Conservation (phyloP, 2,329 filamentous ascomycete species). For the Xylaria sp. region DNA sequence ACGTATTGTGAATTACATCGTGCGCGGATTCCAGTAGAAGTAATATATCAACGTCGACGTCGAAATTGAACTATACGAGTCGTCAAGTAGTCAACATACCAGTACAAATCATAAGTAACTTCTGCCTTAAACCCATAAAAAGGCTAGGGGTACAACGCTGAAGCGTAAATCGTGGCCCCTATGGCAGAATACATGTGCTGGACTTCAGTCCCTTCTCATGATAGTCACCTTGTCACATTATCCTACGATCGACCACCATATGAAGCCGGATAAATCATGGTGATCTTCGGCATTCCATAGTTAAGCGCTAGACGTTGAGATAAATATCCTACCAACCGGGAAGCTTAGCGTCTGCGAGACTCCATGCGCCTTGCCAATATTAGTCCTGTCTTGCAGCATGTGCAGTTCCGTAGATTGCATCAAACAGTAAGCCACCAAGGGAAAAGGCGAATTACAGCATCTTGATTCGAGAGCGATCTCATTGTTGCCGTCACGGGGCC, state of each 20-base stretch:
- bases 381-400: not conserved
- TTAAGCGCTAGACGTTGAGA: not conserved
- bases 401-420: not conserved
- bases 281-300: not conserved
- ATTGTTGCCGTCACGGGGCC: not conserved
- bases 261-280: not conserved
- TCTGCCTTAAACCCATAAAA: no score
- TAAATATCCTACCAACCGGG: not conserved
- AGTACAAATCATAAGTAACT: not conserved
- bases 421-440: slow-evolving; percentile 26
- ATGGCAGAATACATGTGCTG: not conserved
- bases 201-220: not conserved
- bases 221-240: not conserved
- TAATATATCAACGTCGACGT: not conserved
- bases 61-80: not conserved
- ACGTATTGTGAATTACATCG: not conserved
- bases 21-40: not conserved
- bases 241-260: not conserved
- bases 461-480: not conserved
- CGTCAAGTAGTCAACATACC: not conserved
- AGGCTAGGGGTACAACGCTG: not conserved
- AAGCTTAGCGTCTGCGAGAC: slow-evolving; percentile 10
- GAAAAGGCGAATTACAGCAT: not conserved
- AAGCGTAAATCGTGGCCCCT: not conserved
- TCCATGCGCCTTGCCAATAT: slow-evolving; percentile 2